Evolutionary conservation across 2,329 filamentous ascomycete species (phyloP), one percentile per base, ranked within the genome.

Genomic region (Mariannaea sp.): DNA sequence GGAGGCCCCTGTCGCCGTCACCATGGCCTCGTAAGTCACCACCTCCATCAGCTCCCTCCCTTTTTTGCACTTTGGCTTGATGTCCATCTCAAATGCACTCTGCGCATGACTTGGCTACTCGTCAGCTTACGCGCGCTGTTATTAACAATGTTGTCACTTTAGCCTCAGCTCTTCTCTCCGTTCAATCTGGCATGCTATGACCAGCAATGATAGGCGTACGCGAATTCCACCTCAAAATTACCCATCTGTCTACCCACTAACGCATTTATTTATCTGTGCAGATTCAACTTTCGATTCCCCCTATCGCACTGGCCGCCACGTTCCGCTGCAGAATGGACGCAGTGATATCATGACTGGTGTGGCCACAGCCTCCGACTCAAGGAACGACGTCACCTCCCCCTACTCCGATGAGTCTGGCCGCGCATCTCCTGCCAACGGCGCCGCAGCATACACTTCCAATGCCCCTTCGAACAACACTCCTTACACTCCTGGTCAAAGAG

Each of bases 181-280:
- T 75, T 89, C 89, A 58, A 93, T 99, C 77, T 99, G 94, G 94
- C 94, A 97, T 80, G 85, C 89, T 65, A 94, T 87, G 83, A 87
- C 84, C 74, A 87, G 84, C 65, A 79, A 87, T 77, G 84, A 87
- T 71, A 76, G 84, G 75, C 84, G 84, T 87, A 75, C 70, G 84
- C 57, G 43, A 44, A 32, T 56, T 46, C 19, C 38, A 29, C 53
- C 44, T 14, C 35, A 29, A 12, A 10, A 17, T 14, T 24, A 42
- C 22, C 50, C 55, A 38, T 24, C 20, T 42, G 48, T 40, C 16
- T 36, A 27, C 13, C 46, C 26, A 40, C 58, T 68, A 58, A 60
- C 62, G 46, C 49, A 29, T 41, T 20, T 67, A 24, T 48, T n/a
- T 6, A 22, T 22, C 5, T 60, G 46, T 58, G 10, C 52, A 96